A percentile compares a stretch with the other conserved stretches of the same genome.
Conservation (phyloP, 257 asterid genomes). For the Hygrophila difformis region DNA sequence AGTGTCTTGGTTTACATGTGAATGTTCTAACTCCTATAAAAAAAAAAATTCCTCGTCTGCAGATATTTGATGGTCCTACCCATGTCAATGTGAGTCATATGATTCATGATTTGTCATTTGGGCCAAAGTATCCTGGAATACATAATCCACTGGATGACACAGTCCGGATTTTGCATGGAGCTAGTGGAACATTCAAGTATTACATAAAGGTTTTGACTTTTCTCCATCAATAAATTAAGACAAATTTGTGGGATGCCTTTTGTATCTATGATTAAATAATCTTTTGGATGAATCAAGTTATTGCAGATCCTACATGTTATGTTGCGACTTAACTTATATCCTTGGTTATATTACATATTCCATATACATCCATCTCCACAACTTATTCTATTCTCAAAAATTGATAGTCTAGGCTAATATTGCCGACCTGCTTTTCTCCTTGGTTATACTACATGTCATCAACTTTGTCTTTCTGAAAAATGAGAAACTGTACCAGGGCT, state of each 20-base stretch:
- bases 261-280: constrained; percentile 13
- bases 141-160: constrained; percentile 98
- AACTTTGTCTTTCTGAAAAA: neutral
- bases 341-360: neutral
- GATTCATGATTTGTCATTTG: constrained; percentile 90
- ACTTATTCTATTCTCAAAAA: neutral
- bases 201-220: constrained; percentile 71
- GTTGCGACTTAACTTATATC: neutral
- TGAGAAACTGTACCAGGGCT: neutral
- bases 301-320: too few species aligned
- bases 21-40: too few species aligned
- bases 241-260: neutral
- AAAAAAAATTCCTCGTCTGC: constrained; percentile 20
- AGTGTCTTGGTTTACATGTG: too few species aligned
- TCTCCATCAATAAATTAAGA: too few species aligned
- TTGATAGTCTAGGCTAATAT: neutral
- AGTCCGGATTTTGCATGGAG: constrained; percentile 59
- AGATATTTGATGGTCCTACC: constrained; percentile 80
- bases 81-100: constrained; percentile 95
- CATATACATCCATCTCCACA: neutral
- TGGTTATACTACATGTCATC: too few species aligned
- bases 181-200: constrained; percentile 97
- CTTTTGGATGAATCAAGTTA: neutral
- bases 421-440: neutral
- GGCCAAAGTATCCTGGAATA: constrained; percentile 94